Base-by-base conservation (phyloP, 345 rosid species). In the Draba incana region DNA sequence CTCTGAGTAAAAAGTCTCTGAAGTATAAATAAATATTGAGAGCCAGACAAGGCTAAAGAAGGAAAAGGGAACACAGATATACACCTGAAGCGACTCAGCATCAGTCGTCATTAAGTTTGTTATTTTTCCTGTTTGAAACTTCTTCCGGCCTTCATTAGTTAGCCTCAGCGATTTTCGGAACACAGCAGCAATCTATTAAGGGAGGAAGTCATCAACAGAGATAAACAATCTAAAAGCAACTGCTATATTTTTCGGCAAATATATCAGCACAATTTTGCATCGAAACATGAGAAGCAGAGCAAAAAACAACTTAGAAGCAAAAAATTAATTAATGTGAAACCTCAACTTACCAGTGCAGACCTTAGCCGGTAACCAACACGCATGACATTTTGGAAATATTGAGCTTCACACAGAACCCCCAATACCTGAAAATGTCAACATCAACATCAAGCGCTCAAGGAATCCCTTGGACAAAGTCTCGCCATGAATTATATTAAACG, bases 91-190 rank as follows among this genome's bases (percentile, higher is more conserved):
- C 60, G 96, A 78, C 77, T 91, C 98, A 67, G 98, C 86, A 84
- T 91, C 99, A 50, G 96, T 89, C 25, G 99, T 91, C 99, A 94
- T 94, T 85, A 94, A 81, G 80, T 94, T 94, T 74, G 99, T 94
- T 74, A 91, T 89, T 83, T 94, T 94, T 64, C 99, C 99, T 44
- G 99, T 74, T 44, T 86, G 82, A 81, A 91, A 89, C 75, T 82
- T 85, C 72, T 77, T 84, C 58, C 99, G 97, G 37, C 92, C 79
- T 79, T 94, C 98, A 30, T 91, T 88, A 44, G 98, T 94, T 65
- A 94, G 79, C 92, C 97, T 87, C 66, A 91, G 80, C 38, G 99
- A 86, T 75, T 94, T 94, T 48, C 93, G 87, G 79, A 91, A 94
- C 30, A 94, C 96, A 69, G 99, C 98, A 75, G 99, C 99, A 82